Evolutionary conservation across 345 rosid species (phyloP), one percentile per base, ranked within the genome.

Genomic region (Trapa incisa): DNA sequence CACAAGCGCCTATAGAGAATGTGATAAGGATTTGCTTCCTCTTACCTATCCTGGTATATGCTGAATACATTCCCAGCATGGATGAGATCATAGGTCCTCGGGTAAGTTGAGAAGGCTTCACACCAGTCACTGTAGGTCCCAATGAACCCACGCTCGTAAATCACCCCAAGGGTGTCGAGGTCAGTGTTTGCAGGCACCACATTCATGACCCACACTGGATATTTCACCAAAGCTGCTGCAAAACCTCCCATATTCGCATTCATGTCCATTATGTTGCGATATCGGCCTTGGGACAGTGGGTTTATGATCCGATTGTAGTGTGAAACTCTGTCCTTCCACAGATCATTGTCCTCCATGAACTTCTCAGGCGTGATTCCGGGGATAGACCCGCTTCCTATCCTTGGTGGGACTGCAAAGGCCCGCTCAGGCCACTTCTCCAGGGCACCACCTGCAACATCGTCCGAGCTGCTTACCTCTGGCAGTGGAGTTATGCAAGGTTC

Each of bases 81-180:
- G 72, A 94, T 87, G 79, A 94, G 87, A 79, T 91, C 99, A 17
- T 94, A 94, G 0, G 99, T 94, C 75, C 99, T 85, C 58, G 99
- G 99, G 82, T 94, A 94, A 0, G 97, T 94, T 3, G 97, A 94
- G 78, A 94, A 82, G 11, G 96, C 92, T 81, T 94, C 99, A 37
- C 99, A 94, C 99, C 97, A 94, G 65, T 91, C 95, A 64, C 88
- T 96, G 67, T 94, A 94, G 0, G 95, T 76, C 8, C 99, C 97
- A 1, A 94, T 86, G 36, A 91, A 68, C 15, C 99, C 99, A 61
- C 99, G 84, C 53, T 94, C 96, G 37, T 79, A 94, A 68, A 94
- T 79, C 14, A 72, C 84, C 22, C 99, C 96, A n/a, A 94, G 74
- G 0, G 99, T 94, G 79, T 94, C 87, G 15, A 75, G 84, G 65